These are phyloP conservation scores for Papiliotrema terrestris DNA, from an alignment of 1,284 basidiomycete species.

Conservation along the genomic window DNA sequence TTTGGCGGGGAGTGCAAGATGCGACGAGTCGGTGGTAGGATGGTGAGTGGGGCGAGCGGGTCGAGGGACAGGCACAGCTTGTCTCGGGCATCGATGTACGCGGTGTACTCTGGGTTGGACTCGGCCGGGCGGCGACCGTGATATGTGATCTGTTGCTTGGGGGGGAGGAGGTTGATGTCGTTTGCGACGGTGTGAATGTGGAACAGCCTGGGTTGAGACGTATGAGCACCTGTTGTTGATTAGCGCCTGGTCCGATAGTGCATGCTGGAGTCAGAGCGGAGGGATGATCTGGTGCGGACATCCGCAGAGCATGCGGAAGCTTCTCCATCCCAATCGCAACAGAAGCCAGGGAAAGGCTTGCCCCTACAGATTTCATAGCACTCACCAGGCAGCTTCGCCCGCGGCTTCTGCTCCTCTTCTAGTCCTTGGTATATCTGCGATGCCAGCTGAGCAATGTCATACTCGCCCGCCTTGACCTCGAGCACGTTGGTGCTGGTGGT, in stretches of 20 bases:
- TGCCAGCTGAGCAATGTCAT: slow-evolving; percentile 14
- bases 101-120: slow-evolving; percentile 17
- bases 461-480: slow-evolving; percentile 5
- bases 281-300: too few species aligned
- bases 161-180: slow-evolving; percentile 18
- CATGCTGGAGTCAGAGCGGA: too few species aligned
- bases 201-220: slow-evolving; percentile 6
- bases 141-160: slow-evolving; percentile 1
- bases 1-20: neutral
- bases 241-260: too few species aligned
- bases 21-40: slow-evolving; percentile 3
- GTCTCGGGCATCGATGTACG: slow-evolving; percentile 7
- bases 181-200: slow-evolving; percentile 38
- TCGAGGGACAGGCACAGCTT: slow-evolving; percentile 4
- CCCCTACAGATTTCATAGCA: too few species aligned
- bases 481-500: slow-evolving; percentile 10
- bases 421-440: too few species aligned
- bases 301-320: too few species aligned
- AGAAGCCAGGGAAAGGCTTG: too few species aligned
- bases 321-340: too few species aligned
- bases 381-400: too few species aligned
- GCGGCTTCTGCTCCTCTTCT: too few species aligned
- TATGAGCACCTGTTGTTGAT: too few species aligned
- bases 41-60: slow-evolving; percentile 9
- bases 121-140: neutral